phyloP scores from a whole-genome alignment of 345 rosid genomes.

The Aurinia saxatilis region DNA sequence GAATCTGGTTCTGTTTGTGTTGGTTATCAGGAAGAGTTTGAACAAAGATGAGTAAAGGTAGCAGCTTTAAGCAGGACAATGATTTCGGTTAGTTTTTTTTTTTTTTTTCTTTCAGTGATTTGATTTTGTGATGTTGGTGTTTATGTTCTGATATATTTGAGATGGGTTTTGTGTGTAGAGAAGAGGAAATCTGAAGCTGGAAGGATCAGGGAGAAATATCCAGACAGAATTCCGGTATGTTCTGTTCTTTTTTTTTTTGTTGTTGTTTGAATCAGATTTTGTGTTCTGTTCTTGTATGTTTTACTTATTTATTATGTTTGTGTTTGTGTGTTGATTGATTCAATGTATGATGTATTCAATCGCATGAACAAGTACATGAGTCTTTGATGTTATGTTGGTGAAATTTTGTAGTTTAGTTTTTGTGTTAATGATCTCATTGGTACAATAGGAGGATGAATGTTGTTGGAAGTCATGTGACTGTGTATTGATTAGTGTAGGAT shows the following conservation, averaged over 20 bases:
- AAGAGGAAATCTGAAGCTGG: conserved; percentile 67
- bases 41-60: conserved; percentile 43
- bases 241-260: background rate
- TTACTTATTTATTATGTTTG: background rate
- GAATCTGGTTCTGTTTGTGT: too few relatives aligned
- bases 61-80: conserved; percentile 59
- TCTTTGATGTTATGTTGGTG: background rate
- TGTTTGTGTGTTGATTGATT: background rate
- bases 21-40: background rate
- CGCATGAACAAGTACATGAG: background rate
- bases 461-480: background rate
- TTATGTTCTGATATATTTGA: background rate
- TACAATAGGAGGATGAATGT: too few relatives aligned
- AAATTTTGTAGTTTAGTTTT: too few relatives aligned
- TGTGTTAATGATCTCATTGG: background rate
- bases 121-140: background rate
- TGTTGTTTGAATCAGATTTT: background rate
- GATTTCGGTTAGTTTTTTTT: conserved; percentile 43
- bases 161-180: conserved; percentile 31
- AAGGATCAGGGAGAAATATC: conserved; percentile 64
- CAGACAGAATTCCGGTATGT: conserved; percentile 69
- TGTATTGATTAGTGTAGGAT: too few relatives aligned
- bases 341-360: background rate
- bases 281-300: too few relatives aligned
- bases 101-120: background rate